phyloP scores from a whole-genome alignment of 1,284 basidiomycete genomes.

The Gomphus sp. region DNA sequence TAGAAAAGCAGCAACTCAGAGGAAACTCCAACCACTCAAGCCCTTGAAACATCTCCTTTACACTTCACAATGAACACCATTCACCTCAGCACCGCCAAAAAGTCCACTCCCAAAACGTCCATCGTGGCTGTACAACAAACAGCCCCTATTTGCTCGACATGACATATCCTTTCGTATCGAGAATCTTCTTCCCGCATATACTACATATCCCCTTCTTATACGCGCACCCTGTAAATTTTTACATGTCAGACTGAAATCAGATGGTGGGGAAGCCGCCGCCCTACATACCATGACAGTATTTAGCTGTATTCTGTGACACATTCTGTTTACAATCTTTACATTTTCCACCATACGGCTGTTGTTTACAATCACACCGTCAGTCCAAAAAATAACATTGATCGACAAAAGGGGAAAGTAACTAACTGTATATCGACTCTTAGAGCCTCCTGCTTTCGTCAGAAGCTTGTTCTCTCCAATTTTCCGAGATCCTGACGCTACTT shows the following conservation, averaged over 20 bases:
- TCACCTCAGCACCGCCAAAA: too few species aligned
- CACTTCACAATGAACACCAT: too few species aligned
- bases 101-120: too few species aligned
- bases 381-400: neutral
- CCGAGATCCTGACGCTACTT: slow-evolving; percentile 69
- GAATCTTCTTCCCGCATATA: slow-evolving; percentile 75
- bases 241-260: too few species aligned
- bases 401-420: slow-evolving; percentile 8
- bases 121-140: too few species aligned
- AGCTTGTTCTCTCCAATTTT: slow-evolving; percentile 82
- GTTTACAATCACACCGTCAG: slow-evolving; percentile 11
- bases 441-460: slow-evolving; percentile 46
- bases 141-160: slow-evolving; percentile 85
- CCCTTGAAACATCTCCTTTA: too few species aligned
- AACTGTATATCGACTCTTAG: slow-evolving; percentile 52
- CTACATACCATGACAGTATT: slow-evolving; percentile 86
- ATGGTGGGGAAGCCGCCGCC: too few species aligned
- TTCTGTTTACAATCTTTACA: slow-evolving; percentile 79
- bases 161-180: slow-evolving; percentile 71
- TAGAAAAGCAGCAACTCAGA: too few species aligned
- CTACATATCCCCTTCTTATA: slow-evolving; percentile 77
- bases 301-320: slow-evolving; percentile 73
- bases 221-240: slow-evolving; percentile 79
- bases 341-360: slow-evolving; percentile 72
- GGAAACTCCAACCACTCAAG: too few species aligned